A percentile compares a stretch with the other conserved stretches of the same genome.
Conservation (phyloP, 2,329 filamentous ascomycete genomes). For the Plenodomus biglobosus region DNA sequence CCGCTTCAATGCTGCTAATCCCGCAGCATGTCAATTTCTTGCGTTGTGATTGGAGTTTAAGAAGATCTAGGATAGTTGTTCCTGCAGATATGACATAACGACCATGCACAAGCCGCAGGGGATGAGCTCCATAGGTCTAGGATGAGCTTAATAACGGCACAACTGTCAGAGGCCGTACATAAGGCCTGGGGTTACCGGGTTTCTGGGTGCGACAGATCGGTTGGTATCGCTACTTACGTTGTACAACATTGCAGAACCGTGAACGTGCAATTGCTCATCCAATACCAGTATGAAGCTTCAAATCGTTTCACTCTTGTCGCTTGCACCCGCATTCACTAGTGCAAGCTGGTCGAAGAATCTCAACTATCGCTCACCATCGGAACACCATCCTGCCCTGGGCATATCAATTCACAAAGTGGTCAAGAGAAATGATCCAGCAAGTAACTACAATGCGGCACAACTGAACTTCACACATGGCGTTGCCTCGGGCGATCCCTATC, state of each 20-base stretch:
- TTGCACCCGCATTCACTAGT: constrained; percentile 15
- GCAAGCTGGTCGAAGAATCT: constrained; percentile 54
- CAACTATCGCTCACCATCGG: constrained; percentile 69
- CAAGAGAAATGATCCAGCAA: constrained; percentile 49
- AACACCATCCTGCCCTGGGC: constrained; percentile 63
- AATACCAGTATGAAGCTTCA: constrained; percentile 33
- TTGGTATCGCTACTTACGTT: background rate
- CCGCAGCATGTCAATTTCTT: constrained; percentile 20
- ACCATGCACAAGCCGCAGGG: constrained; percentile 5
- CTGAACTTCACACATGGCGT: constrained; percentile 50
- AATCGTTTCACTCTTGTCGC: constrained; percentile 21
- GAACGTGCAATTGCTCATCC: too few species aligned
- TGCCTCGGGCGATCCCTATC: constrained; percentile 50
- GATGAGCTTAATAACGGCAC: constrained; percentile 5
- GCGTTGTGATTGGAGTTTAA: constrained; percentile 21
- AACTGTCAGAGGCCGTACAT: constrained; percentile 18
- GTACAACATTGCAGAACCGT: background rate
- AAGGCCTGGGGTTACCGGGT: constrained; percentile 14
- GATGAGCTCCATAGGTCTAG: constrained; percentile 4
- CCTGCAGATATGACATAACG: constrained; percentile 27
- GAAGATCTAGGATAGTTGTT: constrained; percentile 6
- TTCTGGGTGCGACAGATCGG: constrained; percentile 2
- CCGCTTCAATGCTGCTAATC: constrained; percentile 8
- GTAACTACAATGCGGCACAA: constrained; percentile 21
- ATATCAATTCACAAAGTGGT: constrained; percentile 65